These are phyloP conservation scores for Pulveroboletus ravenelii DNA, from an alignment of 768 basidiomycete species.

Conservation along the genomic window DNA sequence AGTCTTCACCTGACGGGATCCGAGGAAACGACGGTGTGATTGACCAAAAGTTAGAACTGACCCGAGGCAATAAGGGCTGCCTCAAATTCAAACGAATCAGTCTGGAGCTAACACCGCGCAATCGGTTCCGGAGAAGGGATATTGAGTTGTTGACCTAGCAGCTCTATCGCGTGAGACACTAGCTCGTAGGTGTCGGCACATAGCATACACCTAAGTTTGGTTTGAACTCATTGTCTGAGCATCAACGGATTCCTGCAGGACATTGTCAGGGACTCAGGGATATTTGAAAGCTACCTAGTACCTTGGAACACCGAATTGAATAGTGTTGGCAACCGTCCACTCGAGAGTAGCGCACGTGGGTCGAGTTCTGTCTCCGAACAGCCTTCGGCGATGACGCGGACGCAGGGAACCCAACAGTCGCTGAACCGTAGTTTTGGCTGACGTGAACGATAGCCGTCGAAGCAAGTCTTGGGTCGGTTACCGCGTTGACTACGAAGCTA, in stretches of 20 bases:
- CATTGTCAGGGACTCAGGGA: not conserved
- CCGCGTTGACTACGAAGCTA: not conserved
- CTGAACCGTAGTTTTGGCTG: not conserved
- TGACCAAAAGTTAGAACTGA: not conserved
- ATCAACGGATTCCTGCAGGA: not conserved
- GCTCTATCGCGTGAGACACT: not conserved
- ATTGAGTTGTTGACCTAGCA: too few species aligned
- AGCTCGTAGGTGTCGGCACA: not conserved
- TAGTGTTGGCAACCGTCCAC: not conserved
- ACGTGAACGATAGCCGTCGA: conserved; percentile 4
- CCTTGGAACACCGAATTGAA: not conserved
- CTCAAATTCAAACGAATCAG: not conserved
- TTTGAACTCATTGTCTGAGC: not conserved
- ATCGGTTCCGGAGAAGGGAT: not conserved
- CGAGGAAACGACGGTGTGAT: not conserved
- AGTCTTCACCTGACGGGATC: not conserved
- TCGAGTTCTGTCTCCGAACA: not conserved
- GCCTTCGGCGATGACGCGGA: not conserved
- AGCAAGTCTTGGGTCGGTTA: not conserved
- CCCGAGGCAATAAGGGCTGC: not conserved
- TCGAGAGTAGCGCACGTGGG: not conserved
- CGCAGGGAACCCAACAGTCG: not conserved
- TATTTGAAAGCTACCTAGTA: not conserved
- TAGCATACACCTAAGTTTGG: not conserved
- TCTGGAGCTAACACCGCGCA: not conserved